Percentiles rank a stretch among this genome's conserved stretches.
Conservation (phyloP, 352 stramenopile genomes). For the Globisporangium middletonii region DNA sequence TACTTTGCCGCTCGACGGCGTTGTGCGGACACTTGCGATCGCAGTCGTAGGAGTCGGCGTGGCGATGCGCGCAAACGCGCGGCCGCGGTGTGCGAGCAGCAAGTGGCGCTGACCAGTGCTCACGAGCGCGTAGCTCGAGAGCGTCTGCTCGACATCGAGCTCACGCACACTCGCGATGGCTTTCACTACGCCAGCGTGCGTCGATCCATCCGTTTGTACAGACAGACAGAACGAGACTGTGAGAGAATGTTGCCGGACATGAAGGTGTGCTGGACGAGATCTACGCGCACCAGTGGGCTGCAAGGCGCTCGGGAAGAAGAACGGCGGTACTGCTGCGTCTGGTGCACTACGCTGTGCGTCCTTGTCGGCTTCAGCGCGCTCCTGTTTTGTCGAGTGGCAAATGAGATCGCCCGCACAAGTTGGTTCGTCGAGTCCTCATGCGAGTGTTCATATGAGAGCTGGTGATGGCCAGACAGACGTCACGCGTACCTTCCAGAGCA, state of each 20-base stretch:
- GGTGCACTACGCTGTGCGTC: not conserved
- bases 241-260: not conserved
- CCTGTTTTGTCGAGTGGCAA: not conserved
- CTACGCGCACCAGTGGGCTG: constrained; percentile 14
- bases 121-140: constrained; percentile 44
- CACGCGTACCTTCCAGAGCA: constrained; percentile 39
- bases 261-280: not conserved
- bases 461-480: not conserved
- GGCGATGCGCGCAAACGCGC: constrained; percentile 22
- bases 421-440: not conserved
- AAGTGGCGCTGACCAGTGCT: constrained; percentile 39
- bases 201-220: not conserved
- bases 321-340: constrained; percentile 2
- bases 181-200: constrained; percentile 10
- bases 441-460: too few species aligned
- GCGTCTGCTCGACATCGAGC: constrained; percentile 43
- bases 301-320: constrained; percentile 23
- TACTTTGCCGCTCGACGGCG: constrained; percentile 10
- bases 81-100: constrained; percentile 34
- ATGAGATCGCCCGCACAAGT: not conserved
- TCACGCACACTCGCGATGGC: constrained; percentile 27
- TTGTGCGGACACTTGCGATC: constrained; percentile 17
- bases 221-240: not conserved
- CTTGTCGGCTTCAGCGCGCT: not conserved
- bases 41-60: constrained; percentile 24